phyloP scores from a whole-genome alignment of 2,329 filamentous ascomycete species.

The Penicillium crustosum region DNA sequence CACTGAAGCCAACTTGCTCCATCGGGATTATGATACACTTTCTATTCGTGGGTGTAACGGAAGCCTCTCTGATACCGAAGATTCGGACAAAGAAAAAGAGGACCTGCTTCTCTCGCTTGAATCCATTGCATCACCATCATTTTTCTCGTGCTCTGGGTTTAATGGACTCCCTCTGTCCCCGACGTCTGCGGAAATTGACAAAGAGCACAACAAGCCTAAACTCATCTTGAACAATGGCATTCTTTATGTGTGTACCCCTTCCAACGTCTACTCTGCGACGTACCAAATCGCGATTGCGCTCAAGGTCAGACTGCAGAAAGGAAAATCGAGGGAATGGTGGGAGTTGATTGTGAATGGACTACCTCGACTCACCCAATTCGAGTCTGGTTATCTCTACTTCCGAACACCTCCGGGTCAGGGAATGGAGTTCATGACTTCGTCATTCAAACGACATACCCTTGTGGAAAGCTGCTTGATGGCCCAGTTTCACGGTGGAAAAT shows the following conservation, averaged over 20 bases:
- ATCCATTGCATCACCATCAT: background rate
- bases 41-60: conserved; percentile 15
- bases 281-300: conserved; percentile 26
- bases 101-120: background rate
- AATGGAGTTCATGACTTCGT: conserved; percentile 32
- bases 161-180: background rate
- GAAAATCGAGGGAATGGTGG: conserved; percentile 27
- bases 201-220: background rate
- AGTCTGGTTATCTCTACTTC: conserved; percentile 33
- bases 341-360: conserved; percentile 31
- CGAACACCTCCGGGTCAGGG: conserved; percentile 27
- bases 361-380: conserved; percentile 25
- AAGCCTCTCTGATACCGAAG: conserved; percentile 12
- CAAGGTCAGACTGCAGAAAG: conserved; percentile 17
- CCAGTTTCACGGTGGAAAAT: conserved; percentile 26
- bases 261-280: conserved; percentile 9
- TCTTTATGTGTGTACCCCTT: conserved; percentile 21
- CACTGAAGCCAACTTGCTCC: background rate
- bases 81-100: background rate
- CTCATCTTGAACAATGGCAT: conserved; percentile 19
- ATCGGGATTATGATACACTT: conserved; percentile 7
- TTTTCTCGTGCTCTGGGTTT: background rate
- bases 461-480: conserved; percentile 33
- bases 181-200: background rate
- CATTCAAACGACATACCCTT: conserved; percentile 27